Evolutionary conservation across 495 filamentous ascomycete species (phyloP), one percentile per base, ranked within the genome.

Genomic region (Rostrohypoxylon terebratum): DNA sequence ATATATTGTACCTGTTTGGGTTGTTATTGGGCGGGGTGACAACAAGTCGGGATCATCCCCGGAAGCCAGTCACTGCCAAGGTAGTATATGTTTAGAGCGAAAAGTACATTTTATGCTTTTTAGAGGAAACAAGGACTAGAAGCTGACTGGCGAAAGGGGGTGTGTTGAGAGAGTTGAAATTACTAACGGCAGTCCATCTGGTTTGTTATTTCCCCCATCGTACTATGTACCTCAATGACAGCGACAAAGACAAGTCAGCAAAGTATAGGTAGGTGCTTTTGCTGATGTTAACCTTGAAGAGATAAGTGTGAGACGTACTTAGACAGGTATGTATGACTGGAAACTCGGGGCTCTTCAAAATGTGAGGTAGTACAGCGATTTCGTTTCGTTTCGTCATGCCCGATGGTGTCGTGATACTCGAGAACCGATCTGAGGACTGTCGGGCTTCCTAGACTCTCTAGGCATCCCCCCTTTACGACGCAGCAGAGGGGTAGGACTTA

Each of bases 321-420:
- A 14, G 38, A 14, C 13, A 42, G 13, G 38, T 62, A 53, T 58
- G 60, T 69, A 65, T 50, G 61, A 73, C 71, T 44, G 61, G 58
- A 42, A 59, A 47, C 44, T 62, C 71, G 71, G 71, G 55, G 66
- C 44, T 70, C 71, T 53, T 57, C 66, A 21, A 60, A 48, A 70
- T 13, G 59, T 70, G 38, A 70, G 66, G 71, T 74, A 50, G 71
- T 53, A 74, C 71, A 74, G 16, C 66, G 71, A 74, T 74, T 74
- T 74, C 63, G 58, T 74, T 74, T 70, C 63, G 71, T 74, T 69
- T 74, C 66, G 71, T 74, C 71, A 74, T 74, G 71, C 71, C 71
- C 71, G 71, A 74, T 70, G 71, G 71, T 34, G 66, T 67, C 66
- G 71, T 74, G 66, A 53, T 66, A 74, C 71, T 74, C 58, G 66